Base-by-base conservation (phyloP, 495 filamentous ascomycete genomes). In the Penicillium roqueforti region DNA sequence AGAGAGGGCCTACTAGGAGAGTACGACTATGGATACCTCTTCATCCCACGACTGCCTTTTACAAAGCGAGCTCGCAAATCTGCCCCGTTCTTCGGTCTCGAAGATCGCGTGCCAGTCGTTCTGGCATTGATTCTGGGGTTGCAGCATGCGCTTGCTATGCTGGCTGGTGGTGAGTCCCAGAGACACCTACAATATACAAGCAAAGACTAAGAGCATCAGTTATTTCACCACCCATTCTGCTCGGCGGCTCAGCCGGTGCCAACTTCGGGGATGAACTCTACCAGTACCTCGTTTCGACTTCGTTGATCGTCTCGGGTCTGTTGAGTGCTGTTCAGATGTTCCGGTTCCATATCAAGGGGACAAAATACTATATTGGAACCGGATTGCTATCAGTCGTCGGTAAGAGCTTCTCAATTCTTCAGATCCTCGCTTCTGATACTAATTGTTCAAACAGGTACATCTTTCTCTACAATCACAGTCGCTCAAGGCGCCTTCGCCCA, bases 301-400 rank as follows among this genome's bases (percentile, higher is more conserved):
- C 91, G 0, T 72, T 96, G 61, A 93, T 97, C 53, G 88, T 92
- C 23, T 90, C 84, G 22, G 92, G 92, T 16, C 73, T 92, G 22
- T 75, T 95, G 23, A 91, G 87, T 8, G 76, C 80, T 14, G 75
- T 96, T 20, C 91, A 96, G 63, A 93, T 96, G 70, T 87, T 85
- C 3, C 74, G 92, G n/a, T 87, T 95, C 60, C 87, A 88, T 62
- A 83, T 96, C 51, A 81, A 76, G 41, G 82, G 80, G 50, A 95
- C 90, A 5, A 87, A 85, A 48, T 95, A 95, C 68, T 93, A 86
- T 58, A 69, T 96, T 57, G 91, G 92, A 32, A 96, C 92, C 0
- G 92, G 92, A 2, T 69, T 96, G 41, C 88, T 96, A 51, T 92
- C 88, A 1, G 90, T 96, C n/a, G 88, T 95, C 16, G 90, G 90